phyloP scores from a whole-genome alignment of 2,329 filamentous ascomycete species.

The Stagonosporopsis tanaceti region DNA sequence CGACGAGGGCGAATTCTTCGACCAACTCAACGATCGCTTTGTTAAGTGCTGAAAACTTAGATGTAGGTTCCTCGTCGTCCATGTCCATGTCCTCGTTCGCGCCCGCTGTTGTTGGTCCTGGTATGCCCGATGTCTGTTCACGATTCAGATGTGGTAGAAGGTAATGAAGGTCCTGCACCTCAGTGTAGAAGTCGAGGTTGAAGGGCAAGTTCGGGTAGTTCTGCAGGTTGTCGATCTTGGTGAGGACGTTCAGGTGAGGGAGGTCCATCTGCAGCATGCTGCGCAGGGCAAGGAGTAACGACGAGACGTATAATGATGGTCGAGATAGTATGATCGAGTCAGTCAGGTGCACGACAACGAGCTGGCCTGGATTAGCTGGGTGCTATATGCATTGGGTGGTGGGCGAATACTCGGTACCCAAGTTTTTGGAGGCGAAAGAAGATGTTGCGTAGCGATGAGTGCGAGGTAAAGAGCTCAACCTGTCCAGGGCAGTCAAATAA shows the following conservation, averaged over 20 bases:
- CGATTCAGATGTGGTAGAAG: constrained; percentile 80
- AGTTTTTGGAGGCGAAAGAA: constrained; percentile 90
- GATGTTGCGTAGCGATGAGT: constrained; percentile 88
- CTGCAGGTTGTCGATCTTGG: constrained; percentile 94
- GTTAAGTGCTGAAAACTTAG: constrained; percentile 85
- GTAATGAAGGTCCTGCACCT: constrained; percentile 91
- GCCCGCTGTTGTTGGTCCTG: constrained; percentile 35
- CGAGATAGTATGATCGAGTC: constrained; percentile 94
- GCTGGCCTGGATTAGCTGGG: constrained; percentile 61
- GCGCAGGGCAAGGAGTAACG: constrained; percentile 87
- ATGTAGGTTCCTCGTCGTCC: constrained; percentile 45
- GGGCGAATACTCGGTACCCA: constrained; percentile 80
- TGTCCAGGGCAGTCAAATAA: constrained; percentile 97
- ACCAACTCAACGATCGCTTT: constrained; percentile 86
- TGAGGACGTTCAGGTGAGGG: constrained; percentile 93
- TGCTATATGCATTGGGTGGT: constrained; percentile 29
- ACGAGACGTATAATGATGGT: constrained; percentile 93
- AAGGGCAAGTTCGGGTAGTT: constrained; percentile 88
- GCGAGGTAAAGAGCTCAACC: constrained; percentile 96
- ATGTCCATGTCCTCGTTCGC: constrained; percentile 52
- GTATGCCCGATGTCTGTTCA: constrained; percentile 64
- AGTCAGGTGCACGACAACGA: constrained; percentile 91
- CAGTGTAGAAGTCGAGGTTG: constrained; percentile 96
- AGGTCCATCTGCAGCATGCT: constrained; percentile 99
- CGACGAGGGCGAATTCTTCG: constrained; percentile 87